These are phyloP conservation scores for Ophiocordyceps camponoti-floridani DNA, from an alignment of 2,329 filamentous ascomycete species.

Conservation along the genomic window DNA sequence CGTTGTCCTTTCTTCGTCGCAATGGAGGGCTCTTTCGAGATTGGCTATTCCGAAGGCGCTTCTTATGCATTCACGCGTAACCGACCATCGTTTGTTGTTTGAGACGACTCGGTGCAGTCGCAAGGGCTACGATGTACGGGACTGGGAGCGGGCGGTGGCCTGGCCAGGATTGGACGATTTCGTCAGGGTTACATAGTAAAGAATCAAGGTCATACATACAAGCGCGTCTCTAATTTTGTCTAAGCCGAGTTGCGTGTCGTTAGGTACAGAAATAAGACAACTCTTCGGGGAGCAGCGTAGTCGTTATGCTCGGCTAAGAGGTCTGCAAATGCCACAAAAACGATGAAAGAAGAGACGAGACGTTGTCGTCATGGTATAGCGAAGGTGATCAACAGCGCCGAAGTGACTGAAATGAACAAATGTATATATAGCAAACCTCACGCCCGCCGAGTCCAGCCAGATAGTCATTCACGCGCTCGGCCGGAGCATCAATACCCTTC, in stretches of 20 bases:
- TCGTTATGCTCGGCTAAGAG: no score
- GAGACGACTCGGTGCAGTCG: not conserved
- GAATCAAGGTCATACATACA: not conserved
- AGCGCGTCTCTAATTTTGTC: not conserved
- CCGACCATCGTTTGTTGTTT: not conserved
- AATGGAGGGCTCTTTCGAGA: constrained; percentile 7
- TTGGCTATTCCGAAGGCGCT: constrained; percentile 11
- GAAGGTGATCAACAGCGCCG: not conserved
- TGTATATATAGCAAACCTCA: not conserved
- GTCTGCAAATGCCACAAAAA: no score
- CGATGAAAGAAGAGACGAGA: no score
- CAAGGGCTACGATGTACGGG: not conserved
- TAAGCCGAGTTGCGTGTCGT: not conserved
- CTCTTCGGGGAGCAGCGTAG: no score
- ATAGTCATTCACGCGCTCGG: not conserved
- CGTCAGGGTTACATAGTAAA: not conserved
- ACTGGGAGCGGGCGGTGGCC: not conserved
- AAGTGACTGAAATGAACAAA: not conserved
- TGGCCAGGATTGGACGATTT: not conserved
- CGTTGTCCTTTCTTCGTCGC: constrained; percentile 8
- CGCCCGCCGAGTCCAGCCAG: not conserved
- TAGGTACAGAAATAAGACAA: not conserved
- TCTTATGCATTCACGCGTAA: not conserved
- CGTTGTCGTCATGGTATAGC: not conserved
- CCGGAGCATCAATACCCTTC: constrained; percentile 19